A percentile compares a stretch with the other conserved stretches of the same genome.
These are phyloP conservation scores for Dothistroma septosporum DNA, from an alignment of 2,329 filamentous ascomycete genomes.

Conservation along the genomic window DNA sequence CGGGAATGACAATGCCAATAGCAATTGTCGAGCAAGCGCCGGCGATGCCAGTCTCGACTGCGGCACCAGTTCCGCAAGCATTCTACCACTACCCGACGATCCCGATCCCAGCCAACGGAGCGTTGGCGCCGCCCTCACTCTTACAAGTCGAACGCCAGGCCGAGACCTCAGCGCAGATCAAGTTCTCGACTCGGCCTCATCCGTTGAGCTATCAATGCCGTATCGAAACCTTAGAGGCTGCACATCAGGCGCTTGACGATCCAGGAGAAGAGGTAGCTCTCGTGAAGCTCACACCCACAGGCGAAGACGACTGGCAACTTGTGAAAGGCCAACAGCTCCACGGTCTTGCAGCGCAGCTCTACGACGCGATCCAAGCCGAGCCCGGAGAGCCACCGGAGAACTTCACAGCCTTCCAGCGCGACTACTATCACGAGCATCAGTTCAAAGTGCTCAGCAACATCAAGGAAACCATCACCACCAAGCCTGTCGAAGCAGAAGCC, in stretches of 20 bases:
- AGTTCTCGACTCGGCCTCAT: background rate
- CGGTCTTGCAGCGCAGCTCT: slow-evolving; percentile 8
- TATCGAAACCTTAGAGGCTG: slow-evolving; percentile 3
- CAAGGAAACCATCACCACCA: background rate
- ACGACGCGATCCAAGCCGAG: slow-evolving; percentile 1
- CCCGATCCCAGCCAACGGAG: background rate
- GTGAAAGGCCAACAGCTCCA: slow-evolving; percentile 4
- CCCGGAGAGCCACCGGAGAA: background rate
- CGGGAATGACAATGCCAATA: background rate
- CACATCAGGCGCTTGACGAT: background rate
- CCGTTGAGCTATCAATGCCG: background rate
- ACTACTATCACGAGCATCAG: slow-evolving; percentile 16
- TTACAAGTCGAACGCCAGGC: background rate
- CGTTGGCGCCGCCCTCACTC: too few species aligned
- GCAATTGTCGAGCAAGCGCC: background rate
- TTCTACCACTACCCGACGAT: background rate
- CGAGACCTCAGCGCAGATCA: background rate
- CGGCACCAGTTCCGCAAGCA: background rate
- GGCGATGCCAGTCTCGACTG: background rate
- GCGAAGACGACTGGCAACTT: slow-evolving; percentile 9
- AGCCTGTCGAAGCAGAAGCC: slow-evolving; percentile 11
- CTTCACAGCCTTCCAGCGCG: slow-evolving; percentile 1
- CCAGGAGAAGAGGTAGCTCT: background rate
- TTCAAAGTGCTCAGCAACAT: slow-evolving; percentile 5
- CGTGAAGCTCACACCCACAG: background rate